These are phyloP conservation scores for Quercus ilex DNA, from an alignment of 306 rosid species.

Conservation along the genomic window DNA sequence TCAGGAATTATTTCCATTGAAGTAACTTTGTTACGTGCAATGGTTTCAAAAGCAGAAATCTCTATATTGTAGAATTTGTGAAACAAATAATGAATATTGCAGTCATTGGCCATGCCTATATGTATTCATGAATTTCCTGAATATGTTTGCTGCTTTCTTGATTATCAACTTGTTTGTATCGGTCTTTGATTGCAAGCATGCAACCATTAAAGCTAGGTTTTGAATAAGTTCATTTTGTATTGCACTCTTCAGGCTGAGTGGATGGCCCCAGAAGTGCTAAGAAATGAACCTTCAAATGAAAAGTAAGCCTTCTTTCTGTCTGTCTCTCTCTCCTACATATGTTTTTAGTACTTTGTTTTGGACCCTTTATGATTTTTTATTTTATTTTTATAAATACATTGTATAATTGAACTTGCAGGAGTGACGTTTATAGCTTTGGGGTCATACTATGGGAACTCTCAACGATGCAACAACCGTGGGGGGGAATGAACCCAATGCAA, in stretches of 20 bases:
- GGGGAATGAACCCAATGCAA: slow-evolving; percentile 99
- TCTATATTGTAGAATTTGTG: background rate
- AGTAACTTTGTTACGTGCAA: background rate
- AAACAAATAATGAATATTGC: slow-evolving; percentile 6
- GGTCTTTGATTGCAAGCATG: background rate
- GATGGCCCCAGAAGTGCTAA: slow-evolving; percentile 99
- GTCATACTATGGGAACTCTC: slow-evolving; percentile 96
- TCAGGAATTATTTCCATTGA: background rate
- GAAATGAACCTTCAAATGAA: slow-evolving; percentile 96
- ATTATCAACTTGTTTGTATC: background rate
- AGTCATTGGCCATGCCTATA: background rate
- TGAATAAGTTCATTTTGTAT: slow-evolving; percentile 25
- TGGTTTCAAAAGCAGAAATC: background rate
- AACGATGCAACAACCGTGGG: slow-evolving; percentile 96
- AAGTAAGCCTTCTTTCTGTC: slow-evolving; percentile 46
- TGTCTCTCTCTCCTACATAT: background rate
- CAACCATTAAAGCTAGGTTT: slow-evolving; percentile 13
- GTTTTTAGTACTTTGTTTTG: slow-evolving; percentile 13
- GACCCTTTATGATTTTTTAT: slow-evolving; percentile 1
- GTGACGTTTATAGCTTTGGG: slow-evolving; percentile 93
- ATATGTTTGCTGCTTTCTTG: slow-evolving; percentile 12
- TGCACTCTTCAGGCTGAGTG: slow-evolving; percentile 85
- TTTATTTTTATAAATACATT: slow-evolving; percentile 3
- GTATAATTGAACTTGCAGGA: slow-evolving; percentile 43
- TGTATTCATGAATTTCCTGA: slow-evolving; percentile 7